Percentiles rank a stretch among this genome's conserved stretches.
Conservation (phyloP, 208 protist species). For the Phytomonas francai region DNA sequence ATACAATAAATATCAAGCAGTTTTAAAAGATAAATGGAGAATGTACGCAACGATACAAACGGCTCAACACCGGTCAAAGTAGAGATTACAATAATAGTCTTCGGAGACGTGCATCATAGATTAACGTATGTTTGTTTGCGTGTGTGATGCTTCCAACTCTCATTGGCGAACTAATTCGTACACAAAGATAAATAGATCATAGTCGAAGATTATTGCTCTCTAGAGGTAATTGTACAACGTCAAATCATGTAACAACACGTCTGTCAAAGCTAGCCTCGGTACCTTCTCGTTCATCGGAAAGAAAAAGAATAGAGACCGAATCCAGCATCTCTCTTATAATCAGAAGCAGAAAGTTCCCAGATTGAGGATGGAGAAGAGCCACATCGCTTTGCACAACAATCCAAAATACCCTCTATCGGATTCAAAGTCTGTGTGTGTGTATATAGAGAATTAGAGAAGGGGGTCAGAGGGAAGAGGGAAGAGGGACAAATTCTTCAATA, state of each 20-base stretch:
- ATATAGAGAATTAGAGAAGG: no score
- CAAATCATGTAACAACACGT: background rate
- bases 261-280: background rate
- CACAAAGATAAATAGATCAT: constrained; percentile 9
- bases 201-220: background rate
- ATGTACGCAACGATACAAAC: background rate
- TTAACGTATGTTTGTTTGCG: constrained; percentile 15
- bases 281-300: background rate
- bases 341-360: background rate
- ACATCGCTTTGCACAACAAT: background rate
- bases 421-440: background rate
- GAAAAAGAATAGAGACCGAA: background rate
- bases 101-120: background rate
- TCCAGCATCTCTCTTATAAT: background rate
- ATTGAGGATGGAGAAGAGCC: background rate
- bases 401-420: background rate
- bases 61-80: background rate
- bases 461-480: no score
- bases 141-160: constrained; percentile 1
- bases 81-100: background rate
- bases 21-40: constrained; percentile 8
- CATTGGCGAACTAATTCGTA: background rate
- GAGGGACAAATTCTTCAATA: no score
- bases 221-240: background rate
- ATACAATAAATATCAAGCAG: constrained; percentile 1